These are phyloP conservation scores for Rhodotorula sp. DNA, from an alignment of 1,284 basidiomycete genomes.

Conservation along the genomic window DNA sequence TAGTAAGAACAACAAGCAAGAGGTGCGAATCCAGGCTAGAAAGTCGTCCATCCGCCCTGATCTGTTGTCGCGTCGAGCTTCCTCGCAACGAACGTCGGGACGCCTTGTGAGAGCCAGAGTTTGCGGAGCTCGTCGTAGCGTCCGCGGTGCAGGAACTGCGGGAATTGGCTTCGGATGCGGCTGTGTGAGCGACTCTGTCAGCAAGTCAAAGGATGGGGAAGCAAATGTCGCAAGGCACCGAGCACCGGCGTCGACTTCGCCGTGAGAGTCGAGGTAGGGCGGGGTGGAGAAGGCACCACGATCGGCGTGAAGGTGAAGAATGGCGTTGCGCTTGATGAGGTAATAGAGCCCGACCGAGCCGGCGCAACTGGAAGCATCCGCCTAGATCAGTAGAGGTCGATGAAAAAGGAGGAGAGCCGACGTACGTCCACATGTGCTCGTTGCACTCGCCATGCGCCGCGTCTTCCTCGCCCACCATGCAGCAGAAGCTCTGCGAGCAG, in stretches of 20 bases:
- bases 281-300: constrained; percentile 84
- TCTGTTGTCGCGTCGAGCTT: constrained; percentile 86
- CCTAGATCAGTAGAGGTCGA: constrained; percentile 18
- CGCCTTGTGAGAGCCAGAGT: constrained; percentile 82
- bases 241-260: constrained; percentile 89
- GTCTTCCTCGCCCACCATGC: constrained; percentile 66
- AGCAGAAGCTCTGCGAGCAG: constrained; percentile 92
- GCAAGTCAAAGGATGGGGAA: not conserved
- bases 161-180: constrained; percentile 66
- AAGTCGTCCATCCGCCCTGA: constrained; percentile 81
- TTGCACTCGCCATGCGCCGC: constrained; percentile 79
- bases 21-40: constrained; percentile 51
- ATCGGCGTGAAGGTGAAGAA: constrained; percentile 85
- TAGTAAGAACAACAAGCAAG: too few species aligned
- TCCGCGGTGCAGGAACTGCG: constrained; percentile 80
- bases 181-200: not conserved
- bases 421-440: constrained; percentile 87
- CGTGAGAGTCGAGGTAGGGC: constrained; percentile 92
- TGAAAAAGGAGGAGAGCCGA: constrained; percentile 39
- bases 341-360: constrained; percentile 87
- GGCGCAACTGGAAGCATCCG: constrained; percentile 64
- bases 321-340: constrained; percentile 84
- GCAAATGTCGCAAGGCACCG: constrained; percentile 58
- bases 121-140: constrained; percentile 91
- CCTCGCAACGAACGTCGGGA: constrained; percentile 85